Percentiles rank a stretch among this genome's conserved stretches.
These are phyloP conservation scores for Diaporthe sp. DNA, from an alignment of 2,329 filamentous ascomycete species.

Conservation along the genomic window DNA sequence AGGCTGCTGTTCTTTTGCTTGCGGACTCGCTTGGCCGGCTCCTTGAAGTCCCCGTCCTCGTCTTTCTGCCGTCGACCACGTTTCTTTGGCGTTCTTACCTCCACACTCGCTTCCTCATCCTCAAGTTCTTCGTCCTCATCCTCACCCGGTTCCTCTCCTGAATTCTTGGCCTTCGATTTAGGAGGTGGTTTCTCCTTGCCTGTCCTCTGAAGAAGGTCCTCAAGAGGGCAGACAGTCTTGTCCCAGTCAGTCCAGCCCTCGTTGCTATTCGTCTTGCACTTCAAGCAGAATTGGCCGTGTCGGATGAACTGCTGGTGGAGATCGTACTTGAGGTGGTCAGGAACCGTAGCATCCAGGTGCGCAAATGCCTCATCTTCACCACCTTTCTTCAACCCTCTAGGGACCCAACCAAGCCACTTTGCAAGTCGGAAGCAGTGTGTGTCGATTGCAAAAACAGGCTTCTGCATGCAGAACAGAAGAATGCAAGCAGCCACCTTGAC, in stretches of 20 bases:
- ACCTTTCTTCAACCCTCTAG: conserved; percentile 43
- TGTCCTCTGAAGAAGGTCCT: conserved; percentile 51
- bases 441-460: conserved; percentile 66
- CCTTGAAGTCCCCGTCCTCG: background rate
- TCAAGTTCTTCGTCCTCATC: background rate
- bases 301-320: conserved; percentile 66
- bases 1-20: background rate
- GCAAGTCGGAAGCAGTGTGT: conserved; percentile 66
- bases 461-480: conserved; percentile 64
- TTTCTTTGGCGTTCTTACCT: background rate
- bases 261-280: conserved; percentile 62
- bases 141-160: background rate
- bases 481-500: conserved; percentile 69
- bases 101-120: background rate
- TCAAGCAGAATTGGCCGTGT: conserved; percentile 61
- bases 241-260: conserved; percentile 72
- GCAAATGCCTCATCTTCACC: conserved; percentile 60
- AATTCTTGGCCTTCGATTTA: conserved; percentile 5
- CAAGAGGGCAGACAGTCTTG: conserved; percentile 56
- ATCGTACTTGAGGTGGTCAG: conserved; percentile 63
- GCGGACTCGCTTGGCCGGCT: background rate
- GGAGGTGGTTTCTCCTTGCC: conserved; percentile 9
- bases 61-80: conserved; percentile 4
- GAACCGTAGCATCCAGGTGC: conserved; percentile 64
- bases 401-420: conserved; percentile 66